A percentile compares a stretch with the other conserved stretches of the same genome.
Conservation (phyloP, 495 filamentous ascomycete genomes). For the Staphylotrichum tortipilum region DNA sequence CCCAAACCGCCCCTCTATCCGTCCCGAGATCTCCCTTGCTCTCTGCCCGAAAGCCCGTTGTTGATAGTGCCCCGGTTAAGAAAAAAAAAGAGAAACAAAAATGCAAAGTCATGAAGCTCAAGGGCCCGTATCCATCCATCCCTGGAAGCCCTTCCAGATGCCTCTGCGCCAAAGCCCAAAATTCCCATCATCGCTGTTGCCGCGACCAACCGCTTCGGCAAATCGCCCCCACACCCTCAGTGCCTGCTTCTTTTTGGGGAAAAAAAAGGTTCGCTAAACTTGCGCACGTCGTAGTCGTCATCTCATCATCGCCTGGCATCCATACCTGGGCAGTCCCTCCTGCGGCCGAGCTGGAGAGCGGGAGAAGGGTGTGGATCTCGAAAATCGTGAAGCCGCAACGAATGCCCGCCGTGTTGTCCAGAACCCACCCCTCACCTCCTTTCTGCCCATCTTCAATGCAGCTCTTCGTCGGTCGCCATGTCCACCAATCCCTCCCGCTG, state of each 20-base stretch:
- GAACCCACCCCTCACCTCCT: too few relatives aligned
- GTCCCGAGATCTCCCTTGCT: background rate
- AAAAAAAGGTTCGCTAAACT: too few relatives aligned
- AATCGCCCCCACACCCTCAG: background rate
- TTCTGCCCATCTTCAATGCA: background rate
- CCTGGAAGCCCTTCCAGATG: background rate
- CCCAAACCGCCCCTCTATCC: slow-evolving; percentile 5
- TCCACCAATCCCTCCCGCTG: slow-evolving; percentile 30
- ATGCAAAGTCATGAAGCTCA: background rate
- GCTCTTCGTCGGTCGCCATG: slow-evolving; percentile 20
- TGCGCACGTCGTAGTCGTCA: background rate
- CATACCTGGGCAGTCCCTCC: too few relatives aligned
- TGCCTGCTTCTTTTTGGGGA: too few relatives aligned
- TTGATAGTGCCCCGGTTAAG: background rate
- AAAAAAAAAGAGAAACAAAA: too few relatives aligned
- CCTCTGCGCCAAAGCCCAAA: background rate
- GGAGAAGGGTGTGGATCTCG: too few relatives aligned
- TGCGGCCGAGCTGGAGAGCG: too few relatives aligned
- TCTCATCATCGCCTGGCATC: too few relatives aligned
- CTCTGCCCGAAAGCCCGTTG: background rate
- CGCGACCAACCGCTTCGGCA: too few relatives aligned
- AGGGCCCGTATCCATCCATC: background rate
- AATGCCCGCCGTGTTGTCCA: too few relatives aligned
- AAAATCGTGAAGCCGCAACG: too few relatives aligned
- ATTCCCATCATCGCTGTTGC: background rate